Evolutionary conservation across 2,329 filamentous ascomycete species (phyloP), one percentile per base, ranked within the genome.

Genomic region (Venturia nashicola): DNA sequence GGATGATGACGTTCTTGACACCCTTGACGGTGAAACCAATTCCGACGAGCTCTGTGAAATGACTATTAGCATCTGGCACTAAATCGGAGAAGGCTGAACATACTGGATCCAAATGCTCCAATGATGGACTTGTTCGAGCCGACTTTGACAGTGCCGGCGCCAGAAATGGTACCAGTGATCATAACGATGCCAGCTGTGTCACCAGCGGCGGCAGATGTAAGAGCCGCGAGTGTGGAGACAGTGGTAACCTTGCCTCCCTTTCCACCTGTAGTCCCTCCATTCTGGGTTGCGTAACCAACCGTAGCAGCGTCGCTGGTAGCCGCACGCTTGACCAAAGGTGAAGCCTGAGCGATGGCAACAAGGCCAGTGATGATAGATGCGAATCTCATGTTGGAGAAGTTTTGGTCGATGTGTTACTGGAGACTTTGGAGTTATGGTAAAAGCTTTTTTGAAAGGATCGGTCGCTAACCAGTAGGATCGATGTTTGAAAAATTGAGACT

Each of bases 1-100:
- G 80, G 60, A 85, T 70, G 64, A 85, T 83, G 61, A 85, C 82
- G 67, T 85, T 85, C 65, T 70, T 76, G 23, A 72, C 74, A 54
- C 73, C 70, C 71, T 79, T 79, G 68, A 83, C 72, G 64, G 76
- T 77, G 59, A 84, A 72, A 9, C 78, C 78, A 63, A 79, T 72
- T 61, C 77, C 75, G 20, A 76, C 73, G 34, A 83, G 72, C 59
- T 74, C 74, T 71, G 68, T 54, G 51, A 32, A 59, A 61, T 65
- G 12, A 16, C 18, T 3, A 6, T 36, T 36, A 23, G 20, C 39
- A 34, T 36, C 2, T 51, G 16, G 11, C 18, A 2, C 40, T 44
- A 57, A 64, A 44, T 39, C n/a, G 5, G 23, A 57, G 4, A 36
- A n/a, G 36, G 20, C 39, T 23, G 18, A 32, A 67, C 70, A 62